Evolutionary conservation across 2,329 filamentous ascomycete species (phyloP), one percentile per base, ranked within the genome.

Genomic region (Alternaria hordeiaustralica): DNA sequence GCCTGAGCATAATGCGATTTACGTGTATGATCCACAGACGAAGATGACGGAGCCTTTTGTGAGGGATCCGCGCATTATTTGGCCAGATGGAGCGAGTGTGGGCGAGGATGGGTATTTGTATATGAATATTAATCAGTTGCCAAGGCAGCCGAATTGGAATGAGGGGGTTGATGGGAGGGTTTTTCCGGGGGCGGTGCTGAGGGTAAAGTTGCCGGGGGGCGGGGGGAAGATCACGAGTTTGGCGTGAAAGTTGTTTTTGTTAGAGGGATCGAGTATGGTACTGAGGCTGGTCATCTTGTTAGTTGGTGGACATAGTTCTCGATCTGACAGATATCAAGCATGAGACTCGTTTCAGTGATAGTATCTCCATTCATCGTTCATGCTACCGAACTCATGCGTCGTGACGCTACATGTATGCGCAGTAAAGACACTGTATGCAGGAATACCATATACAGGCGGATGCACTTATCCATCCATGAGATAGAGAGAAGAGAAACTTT

Each of bases 81-180:
- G 84, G 84, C 78, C 82, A 0, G 84, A 86, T 72, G 84, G 82
- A 0, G 76, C 68, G 47, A 67, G 58, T 30, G 56, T 74, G 2
- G 69, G 59, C 2, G 61, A 64, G 20, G 71, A 74, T 64, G 68
- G 68, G 3, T 85, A 83, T 54, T 68, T 85, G 13, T 85, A 86
- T 63, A 70, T 84, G 60, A 84, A 83, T 57, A 59, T 71, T n/a
- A 70, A 86, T 65, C 84, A 86, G 70, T 63, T 86, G 61, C 81
- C 80, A 2, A 84, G 82, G 68, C 82, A 85, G 72, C 78, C 82
- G 4, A 77, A 80, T 58, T 84, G 83, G 83, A 85, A 86, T 64
- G 69, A 81, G 65, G 82, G 83, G 0, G 73, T 79, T 3, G 84
- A 85, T 72, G 64, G 75, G 28, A 78, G 83, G 55, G 61, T 71